Evolutionary conservation across 495 filamentous ascomycete species (phyloP).

Genomic region (Neurospora sp.): DNA sequence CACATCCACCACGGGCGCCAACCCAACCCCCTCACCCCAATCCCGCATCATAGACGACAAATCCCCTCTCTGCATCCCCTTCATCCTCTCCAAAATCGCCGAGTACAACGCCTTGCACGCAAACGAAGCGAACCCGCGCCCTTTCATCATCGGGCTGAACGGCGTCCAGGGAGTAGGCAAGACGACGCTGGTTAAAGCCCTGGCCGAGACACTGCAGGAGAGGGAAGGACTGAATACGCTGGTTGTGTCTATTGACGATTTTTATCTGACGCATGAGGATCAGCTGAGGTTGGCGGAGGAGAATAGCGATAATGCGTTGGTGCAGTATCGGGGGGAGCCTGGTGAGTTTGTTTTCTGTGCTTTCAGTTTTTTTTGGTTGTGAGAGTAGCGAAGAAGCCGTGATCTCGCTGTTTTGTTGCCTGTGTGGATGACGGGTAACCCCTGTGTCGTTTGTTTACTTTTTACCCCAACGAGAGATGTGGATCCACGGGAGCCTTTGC

Average conservation of each 20-base stretch:
- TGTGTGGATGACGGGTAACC: neutral
- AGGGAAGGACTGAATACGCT: conserved; percentile 59
- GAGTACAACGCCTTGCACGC: conserved; percentile 32
- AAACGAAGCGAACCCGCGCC: conserved; percentile 19
- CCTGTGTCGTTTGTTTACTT: neutral
- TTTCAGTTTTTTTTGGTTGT: too few species aligned
- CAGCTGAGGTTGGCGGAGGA: conserved; percentile 58
- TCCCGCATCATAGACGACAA: conserved; percentile 64
- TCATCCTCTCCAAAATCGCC: conserved; percentile 60
- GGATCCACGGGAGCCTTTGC: neutral
- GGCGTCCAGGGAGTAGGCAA: conserved; percentile 85
- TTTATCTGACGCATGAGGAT: conserved; percentile 68
- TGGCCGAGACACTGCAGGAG: conserved; percentile 55
- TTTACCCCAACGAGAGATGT: neutral
- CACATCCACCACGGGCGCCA: conserved; percentile 7
- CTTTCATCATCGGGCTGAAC: conserved; percentile 52
- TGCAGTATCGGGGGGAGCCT: conserved; percentile 77
- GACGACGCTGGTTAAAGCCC: conserved; percentile 69
- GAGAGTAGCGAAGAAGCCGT: too few species aligned
- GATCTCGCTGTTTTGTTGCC: too few species aligned
- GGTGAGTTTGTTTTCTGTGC: conserved; percentile 20
- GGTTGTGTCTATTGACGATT: conserved; percentile 82
- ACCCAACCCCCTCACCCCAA: conserved; percentile 13
- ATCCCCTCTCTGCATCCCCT: conserved; percentile 76
- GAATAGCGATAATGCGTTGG: conserved; percentile 60